Conservation (phyloP, 345 rosid species). For the Eucalyptus regnans region DNA sequence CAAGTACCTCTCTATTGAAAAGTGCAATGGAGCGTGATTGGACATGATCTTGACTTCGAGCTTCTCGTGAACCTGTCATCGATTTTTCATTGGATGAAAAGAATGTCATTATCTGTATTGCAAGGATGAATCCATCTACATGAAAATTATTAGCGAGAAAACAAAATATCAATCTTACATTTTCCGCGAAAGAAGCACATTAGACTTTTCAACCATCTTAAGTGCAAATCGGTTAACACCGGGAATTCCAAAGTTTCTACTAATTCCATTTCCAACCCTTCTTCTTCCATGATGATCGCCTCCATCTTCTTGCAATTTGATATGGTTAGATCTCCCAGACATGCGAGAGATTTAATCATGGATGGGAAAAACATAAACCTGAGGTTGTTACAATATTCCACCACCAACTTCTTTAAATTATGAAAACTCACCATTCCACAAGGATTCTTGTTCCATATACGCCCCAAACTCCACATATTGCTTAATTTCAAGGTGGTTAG, state of each 20-base stretch:
- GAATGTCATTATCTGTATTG: too few relatives aligned
- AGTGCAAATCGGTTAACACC: rapidly evolving
- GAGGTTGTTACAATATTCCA: rapidly evolving
- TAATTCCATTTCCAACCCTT: too few relatives aligned
- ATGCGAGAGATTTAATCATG: too few relatives aligned
- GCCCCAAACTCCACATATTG: rapidly evolving
- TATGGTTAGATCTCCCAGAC: too few relatives aligned
- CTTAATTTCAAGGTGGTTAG: rapidly evolving
- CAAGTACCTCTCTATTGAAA: too few relatives aligned
- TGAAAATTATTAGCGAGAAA: neutral
- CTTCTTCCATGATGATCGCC: too few relatives aligned
- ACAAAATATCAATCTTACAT: neutral
- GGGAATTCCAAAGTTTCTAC: too few relatives aligned
- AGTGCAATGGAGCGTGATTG: too few relatives aligned
- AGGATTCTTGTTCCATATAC: neutral
- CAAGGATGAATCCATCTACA: neutral
- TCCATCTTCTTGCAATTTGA: too few relatives aligned
- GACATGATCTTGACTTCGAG: too few relatives aligned
- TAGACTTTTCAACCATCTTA: rapidly evolving
- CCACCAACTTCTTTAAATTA: neutral
- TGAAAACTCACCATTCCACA: neutral
- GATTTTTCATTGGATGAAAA: too few relatives aligned
- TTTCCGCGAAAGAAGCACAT: neutral
- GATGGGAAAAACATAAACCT: neutral
- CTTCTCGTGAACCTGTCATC: too few relatives aligned